Evolutionary conservation across 2,329 filamentous ascomycete genomes (phyloP).

Genomic region (Nemania abortiva): DNA sequence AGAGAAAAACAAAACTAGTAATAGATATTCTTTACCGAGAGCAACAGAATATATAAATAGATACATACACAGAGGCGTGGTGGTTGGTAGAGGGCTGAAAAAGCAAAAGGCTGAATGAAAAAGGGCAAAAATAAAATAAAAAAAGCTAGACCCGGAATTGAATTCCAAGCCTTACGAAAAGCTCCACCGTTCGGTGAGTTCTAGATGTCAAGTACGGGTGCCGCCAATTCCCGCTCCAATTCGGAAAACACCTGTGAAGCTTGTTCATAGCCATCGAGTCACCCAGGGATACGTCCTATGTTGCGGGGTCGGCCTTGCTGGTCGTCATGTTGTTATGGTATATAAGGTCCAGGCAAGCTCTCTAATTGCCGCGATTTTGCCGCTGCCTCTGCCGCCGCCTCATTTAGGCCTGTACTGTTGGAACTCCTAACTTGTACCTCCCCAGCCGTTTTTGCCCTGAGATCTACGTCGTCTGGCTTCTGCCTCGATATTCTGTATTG

Average conservation of each 20-base stretch:
- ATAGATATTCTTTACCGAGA: neutral
- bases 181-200: slow-evolving; percentile 32
- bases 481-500: slow-evolving; percentile 5
- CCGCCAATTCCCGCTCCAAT: slow-evolving; percentile 27
- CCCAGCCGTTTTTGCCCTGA: neutral
- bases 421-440: slow-evolving; percentile 13
- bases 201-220: slow-evolving; percentile 29
- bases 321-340: neutral
- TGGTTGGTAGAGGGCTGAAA: neutral
- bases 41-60: neutral
- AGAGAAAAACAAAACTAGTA: neutral
- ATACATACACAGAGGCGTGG: neutral
- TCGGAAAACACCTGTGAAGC: slow-evolving; percentile 29
- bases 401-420: neutral
- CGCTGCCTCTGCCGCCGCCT: neutral
- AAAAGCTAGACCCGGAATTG: slow-evolving; percentile 27
- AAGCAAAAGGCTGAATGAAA: neutral
- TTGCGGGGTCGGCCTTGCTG: slow-evolving; percentile 28
- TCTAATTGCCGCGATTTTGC: neutral
- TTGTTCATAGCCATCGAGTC: slow-evolving; percentile 35
- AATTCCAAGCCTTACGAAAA: slow-evolving; percentile 33
- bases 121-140: slow-evolving; percentile 11
- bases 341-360: neutral
- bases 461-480: slow-evolving; percentile 1
- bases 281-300: slow-evolving; percentile 38